phyloP scores from a whole-genome alignment of 2,329 filamentous ascomycete genomes.

The Raffaelea ambrosiae region DNA sequence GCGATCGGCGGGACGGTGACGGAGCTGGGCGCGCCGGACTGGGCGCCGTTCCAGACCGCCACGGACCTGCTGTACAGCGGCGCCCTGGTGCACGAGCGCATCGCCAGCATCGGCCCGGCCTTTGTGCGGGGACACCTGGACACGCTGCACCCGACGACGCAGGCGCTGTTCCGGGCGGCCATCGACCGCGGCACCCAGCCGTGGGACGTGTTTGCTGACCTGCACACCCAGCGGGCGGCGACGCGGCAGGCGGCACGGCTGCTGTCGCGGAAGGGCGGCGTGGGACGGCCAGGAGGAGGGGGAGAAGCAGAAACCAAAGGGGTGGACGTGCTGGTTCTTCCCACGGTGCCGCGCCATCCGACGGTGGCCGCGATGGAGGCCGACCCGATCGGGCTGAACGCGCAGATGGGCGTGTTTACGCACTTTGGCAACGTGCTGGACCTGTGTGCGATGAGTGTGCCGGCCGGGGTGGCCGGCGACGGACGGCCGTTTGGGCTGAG shows the following conservation, averaged over 20 bases:
- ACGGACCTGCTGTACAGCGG: slow-evolving; percentile 43
- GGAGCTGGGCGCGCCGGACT: slow-evolving; percentile 25
- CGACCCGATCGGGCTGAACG: slow-evolving; percentile 41
- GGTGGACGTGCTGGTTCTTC: slow-evolving; percentile 35
- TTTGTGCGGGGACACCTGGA: slow-evolving; percentile 26
- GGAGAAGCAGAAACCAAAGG: slow-evolving; percentile 12
- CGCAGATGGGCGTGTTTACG: slow-evolving; percentile 38
- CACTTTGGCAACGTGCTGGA: slow-evolving; percentile 50
- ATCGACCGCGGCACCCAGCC: slow-evolving; percentile 27
- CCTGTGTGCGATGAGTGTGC: slow-evolving; percentile 39
- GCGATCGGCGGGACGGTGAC: slow-evolving; percentile 23
- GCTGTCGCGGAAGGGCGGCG: background rate
- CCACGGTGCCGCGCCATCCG: slow-evolving; percentile 35
- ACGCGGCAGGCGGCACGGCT: slow-evolving; percentile 21
- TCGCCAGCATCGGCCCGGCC: slow-evolving; percentile 27
- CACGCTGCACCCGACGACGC: slow-evolving; percentile 40
- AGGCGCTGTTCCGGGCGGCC: slow-evolving; percentile 31
- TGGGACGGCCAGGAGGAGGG: slow-evolving; percentile 5
- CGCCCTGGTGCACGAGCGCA: slow-evolving; percentile 39
- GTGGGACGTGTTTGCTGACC: slow-evolving; percentile 38
- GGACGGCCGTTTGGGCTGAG: slow-evolving; percentile 35
- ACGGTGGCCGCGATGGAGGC: slow-evolving; percentile 38
- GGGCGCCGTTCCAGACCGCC: slow-evolving; percentile 36
- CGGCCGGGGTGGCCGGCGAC: slow-evolving; percentile 28
- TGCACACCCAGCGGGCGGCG: slow-evolving; percentile 33